These are phyloP conservation scores for Pyricularia grisea DNA, from an alignment of 2,329 filamentous ascomycete species.

Conservation along the genomic window DNA sequence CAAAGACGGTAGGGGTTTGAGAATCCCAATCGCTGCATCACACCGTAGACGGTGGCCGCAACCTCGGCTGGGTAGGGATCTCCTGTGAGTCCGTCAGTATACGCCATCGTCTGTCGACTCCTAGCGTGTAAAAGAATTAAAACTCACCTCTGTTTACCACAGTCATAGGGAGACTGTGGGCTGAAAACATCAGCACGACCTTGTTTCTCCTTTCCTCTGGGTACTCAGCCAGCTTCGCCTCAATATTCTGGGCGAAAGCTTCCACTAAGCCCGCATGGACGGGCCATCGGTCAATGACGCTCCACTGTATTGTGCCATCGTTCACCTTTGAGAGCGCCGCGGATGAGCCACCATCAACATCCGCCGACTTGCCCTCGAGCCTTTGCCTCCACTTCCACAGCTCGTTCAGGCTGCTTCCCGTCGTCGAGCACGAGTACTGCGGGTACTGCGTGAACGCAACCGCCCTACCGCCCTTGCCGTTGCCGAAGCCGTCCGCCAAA, in stretches of 20 bases:
- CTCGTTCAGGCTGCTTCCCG: conserved; percentile 91
- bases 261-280: conserved; percentile 84
- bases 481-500: conserved; percentile 81
- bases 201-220: conserved; percentile 69
- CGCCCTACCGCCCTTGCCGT: conserved; percentile 81
- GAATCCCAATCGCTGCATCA: conserved; percentile 86
- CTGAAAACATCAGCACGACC: conserved; percentile 85
- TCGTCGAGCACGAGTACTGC: conserved; percentile 97
- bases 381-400: conserved; percentile 94
- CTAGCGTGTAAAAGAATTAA: not conserved
- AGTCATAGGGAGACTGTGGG: conserved; percentile 92
- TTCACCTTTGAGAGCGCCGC: conserved; percentile 9
- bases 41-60: conserved; percentile 87
- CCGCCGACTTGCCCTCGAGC: conserved; percentile 65
- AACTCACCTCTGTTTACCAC: conserved; percentile 79
- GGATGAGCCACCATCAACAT: conserved; percentile 27
- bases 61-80: conserved; percentile 95
- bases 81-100: conserved; percentile 35
- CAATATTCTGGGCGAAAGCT: conserved; percentile 87
- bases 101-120: conserved; percentile 16
- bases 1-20: conserved; percentile 87
- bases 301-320: conserved; percentile 79
- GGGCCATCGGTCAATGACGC: conserved; percentile 96
- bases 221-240: conserved; percentile 74
- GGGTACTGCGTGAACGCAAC: conserved; percentile 98